Conservation (phyloP, 306 rosid genomes). For the Carpinus fangiana region DNA sequence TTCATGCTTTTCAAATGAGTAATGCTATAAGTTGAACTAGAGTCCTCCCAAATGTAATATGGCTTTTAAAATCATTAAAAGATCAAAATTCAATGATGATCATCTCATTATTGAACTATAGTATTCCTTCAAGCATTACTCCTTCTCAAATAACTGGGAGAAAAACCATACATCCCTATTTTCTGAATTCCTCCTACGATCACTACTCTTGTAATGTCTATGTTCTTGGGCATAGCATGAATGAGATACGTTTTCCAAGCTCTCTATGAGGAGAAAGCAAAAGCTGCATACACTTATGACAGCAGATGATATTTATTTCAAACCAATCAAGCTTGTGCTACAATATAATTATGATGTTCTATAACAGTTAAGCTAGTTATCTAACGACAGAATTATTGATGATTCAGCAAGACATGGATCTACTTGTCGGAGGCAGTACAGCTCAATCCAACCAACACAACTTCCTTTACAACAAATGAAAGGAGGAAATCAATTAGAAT, state of each 20-base stretch:
- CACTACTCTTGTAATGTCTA: not conserved
- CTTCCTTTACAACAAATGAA: slow-evolving; percentile 5
- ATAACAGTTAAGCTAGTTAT: not conserved
- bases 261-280: not conserved
- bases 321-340: too few species aligned
- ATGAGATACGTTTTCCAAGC: too few species aligned
- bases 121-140: too few species aligned
- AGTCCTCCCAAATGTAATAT: too few species aligned
- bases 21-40: too few species aligned
- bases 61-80: too few species aligned
- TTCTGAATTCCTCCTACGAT: not conserved
- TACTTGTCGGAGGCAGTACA: not conserved
- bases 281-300: not conserved
- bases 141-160: too few species aligned
- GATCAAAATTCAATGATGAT: too few species aligned
- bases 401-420: not conserved
- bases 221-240: too few species aligned
- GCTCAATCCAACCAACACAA: slow-evolving; percentile 1
- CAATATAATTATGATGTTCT: too few species aligned
- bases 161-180: not conserved
- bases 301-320: not conserved
- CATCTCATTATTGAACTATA: too few species aligned
- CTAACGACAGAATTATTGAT: not conserved
- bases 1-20: not conserved
- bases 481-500: not conserved